These are phyloP conservation scores for Emmonsiellopsis sp. DNA, from an alignment of 2,329 filamentous ascomycete genomes.

Conservation along the genomic window DNA sequence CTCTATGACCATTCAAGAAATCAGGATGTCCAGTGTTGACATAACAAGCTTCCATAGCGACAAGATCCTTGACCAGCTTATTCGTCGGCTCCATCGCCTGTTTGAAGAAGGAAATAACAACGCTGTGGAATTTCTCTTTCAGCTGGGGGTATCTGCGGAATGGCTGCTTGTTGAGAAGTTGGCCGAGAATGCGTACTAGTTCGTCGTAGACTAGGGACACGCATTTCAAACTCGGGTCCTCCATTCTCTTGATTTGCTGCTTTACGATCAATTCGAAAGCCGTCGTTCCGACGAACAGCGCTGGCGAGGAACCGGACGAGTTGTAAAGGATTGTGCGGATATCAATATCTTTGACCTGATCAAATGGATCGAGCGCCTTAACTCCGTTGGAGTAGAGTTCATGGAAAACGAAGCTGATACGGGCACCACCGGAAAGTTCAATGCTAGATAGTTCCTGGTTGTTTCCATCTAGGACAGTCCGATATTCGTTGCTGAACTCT, in stretches of 20 bases:
- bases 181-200: conserved; percentile 85
- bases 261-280: conserved; percentile 99
- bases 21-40: conserved; percentile 98
- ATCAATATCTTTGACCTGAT: conserved; percentile 93
- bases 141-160: conserved; percentile 89
- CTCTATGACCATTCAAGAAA: conserved; percentile 89
- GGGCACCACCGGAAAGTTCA: conserved; percentile 89
- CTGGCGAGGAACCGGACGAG: conserved; percentile 95
- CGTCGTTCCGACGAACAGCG: conserved; percentile 91
- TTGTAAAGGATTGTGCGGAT: conserved; percentile 97
- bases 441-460: conserved; percentile 91
- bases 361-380: conserved; percentile 96
- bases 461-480: conserved; percentile 90
- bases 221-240: conserved; percentile 95
- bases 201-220: conserved; percentile 96
- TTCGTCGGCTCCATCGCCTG: conserved; percentile 97
- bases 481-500: conserved; percentile 96
- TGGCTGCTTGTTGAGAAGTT: conserved; percentile 77
- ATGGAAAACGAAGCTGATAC: conserved; percentile 99
- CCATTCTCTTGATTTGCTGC: conserved; percentile 92
- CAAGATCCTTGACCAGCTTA: conserved; percentile 88
- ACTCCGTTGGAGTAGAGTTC: conserved; percentile 96
- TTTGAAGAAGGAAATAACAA: conserved; percentile 93
- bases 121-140: conserved; percentile 92
- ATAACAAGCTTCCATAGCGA: conserved; percentile 93